These are phyloP conservation scores for Castanospermum australe DNA, from an alignment of 306 rosid genomes.

Conservation along the genomic window DNA sequence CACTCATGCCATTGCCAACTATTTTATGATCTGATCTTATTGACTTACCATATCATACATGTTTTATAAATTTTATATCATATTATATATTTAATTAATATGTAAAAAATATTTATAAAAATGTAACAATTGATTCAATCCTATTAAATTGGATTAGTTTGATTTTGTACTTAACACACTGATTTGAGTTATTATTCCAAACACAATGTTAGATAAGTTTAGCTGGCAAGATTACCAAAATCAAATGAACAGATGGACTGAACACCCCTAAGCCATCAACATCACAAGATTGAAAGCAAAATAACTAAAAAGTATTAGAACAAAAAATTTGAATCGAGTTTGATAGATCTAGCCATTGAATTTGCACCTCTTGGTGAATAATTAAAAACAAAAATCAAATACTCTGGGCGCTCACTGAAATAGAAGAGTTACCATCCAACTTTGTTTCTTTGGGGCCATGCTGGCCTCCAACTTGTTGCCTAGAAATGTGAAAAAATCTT, in stretches of 20 bases:
- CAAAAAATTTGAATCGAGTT: not conserved
- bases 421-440: not conserved
- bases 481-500: not conserved
- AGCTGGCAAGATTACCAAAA: not conserved
- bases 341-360: not conserved
- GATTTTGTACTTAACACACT: not conserved
- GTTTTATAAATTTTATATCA: too few species aligned
- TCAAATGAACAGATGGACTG: too few species aligned
- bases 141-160: not conserved
- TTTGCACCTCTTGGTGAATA: not conserved
- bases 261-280: not conserved
- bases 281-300: not conserved
- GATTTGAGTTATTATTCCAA: not conserved
- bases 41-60: too few species aligned
- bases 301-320: not conserved
- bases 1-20: too few species aligned
- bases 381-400: not conserved
- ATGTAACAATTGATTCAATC: not conserved
- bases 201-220: not conserved
- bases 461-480: not conserved
- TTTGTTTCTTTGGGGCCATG: not conserved
- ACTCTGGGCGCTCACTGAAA: not conserved
- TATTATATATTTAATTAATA: too few species aligned
- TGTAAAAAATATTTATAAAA: too few species aligned
- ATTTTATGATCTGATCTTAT: too few species aligned